Evolutionary conservation across 352 stramenopile genomes (phyloP).

Genomic region (Aphanomyces cochlioides): DNA sequence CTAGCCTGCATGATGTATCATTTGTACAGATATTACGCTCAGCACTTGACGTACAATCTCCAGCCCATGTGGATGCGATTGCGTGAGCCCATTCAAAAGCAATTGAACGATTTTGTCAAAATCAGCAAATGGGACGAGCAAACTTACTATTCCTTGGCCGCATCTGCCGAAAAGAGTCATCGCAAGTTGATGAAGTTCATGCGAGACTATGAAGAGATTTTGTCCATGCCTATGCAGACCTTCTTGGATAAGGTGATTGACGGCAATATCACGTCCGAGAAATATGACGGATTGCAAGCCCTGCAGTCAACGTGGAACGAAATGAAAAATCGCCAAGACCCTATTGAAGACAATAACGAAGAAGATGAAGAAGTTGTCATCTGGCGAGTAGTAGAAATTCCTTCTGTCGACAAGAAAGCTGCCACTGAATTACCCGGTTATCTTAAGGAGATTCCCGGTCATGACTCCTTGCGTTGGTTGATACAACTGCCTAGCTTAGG

Average conservation of each 20-base stretch:
- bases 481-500: constrained; percentile 52
- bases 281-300: constrained; percentile 58
- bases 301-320: constrained; percentile 67
- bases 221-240: constrained; percentile 75
- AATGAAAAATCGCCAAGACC: constrained; percentile 37
- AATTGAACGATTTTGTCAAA: constrained; percentile 97
- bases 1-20: constrained; percentile 89
- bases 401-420: background rate
- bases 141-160: constrained; percentile 98
- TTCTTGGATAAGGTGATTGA: constrained; percentile 87
- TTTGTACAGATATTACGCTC: constrained; percentile 94
- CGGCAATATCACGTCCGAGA: constrained; percentile 72
- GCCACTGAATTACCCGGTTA: background rate
- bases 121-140: constrained; percentile 99
- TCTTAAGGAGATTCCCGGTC: background rate
- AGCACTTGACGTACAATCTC: constrained; percentile 72
- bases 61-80: constrained; percentile 66
- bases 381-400: background rate
- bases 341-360: constrained; percentile 12
- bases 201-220: constrained; percentile 82
- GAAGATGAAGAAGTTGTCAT: constrained; percentile 32
- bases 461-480: constrained; percentile 20
- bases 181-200: constrained; percentile 98
- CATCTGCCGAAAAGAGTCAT: constrained; percentile 97
- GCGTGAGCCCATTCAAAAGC: constrained; percentile 93